phyloP scores from a whole-genome alignment of 495 filamentous ascomycete species.

The Tuber microsphaerosporum region DNA sequence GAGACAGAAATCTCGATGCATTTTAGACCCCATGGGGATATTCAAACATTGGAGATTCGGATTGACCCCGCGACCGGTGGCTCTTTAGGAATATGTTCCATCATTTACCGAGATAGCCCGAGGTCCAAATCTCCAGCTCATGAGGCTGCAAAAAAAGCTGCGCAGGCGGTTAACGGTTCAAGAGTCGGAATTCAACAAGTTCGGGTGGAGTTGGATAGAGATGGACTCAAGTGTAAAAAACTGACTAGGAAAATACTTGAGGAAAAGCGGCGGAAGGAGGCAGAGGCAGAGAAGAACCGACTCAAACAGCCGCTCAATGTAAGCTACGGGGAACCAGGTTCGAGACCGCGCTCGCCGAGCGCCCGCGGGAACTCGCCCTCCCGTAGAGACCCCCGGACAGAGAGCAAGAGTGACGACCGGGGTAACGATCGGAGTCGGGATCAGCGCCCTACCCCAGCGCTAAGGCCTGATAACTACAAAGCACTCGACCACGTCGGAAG shows the following conservation, averaged over 20 bases:
- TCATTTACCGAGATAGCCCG: slow-evolving; percentile 73
- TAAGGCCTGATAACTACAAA: slow-evolving; percentile 43
- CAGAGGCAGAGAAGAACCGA: slow-evolving; percentile 42
- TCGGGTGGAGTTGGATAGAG: slow-evolving; percentile 77
- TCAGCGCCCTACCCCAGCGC: slow-evolving; percentile 30
- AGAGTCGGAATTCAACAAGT: slow-evolving; percentile 67
- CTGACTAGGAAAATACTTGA: slow-evolving; percentile 65
- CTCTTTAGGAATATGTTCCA: slow-evolving; percentile 82
- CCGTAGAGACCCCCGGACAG: slow-evolving; percentile 36
- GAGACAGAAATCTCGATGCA: slow-evolving; percentile 70
- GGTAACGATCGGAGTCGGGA: slow-evolving; percentile 24
- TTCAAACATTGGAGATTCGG: slow-evolving; percentile 79
- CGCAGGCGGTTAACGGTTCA: slow-evolving; percentile 58
- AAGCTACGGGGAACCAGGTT: slow-evolving; percentile 19
- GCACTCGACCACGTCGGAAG: slow-evolving; percentile 58
- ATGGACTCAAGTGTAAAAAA: slow-evolving; percentile 68
- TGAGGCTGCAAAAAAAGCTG: slow-evolving; percentile 70
- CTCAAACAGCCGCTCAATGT: slow-evolving; percentile 25
- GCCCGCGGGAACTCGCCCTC: slow-evolving; percentile 40
- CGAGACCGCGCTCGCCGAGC: slow-evolving; percentile 17
- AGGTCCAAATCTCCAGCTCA: slow-evolving; percentile 55
- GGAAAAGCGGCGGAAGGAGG: slow-evolving; percentile 53
- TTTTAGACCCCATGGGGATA: slow-evolving; percentile 81
- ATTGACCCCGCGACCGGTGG: slow-evolving; percentile 88
- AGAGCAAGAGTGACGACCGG: slow-evolving; percentile 12